Evolutionary conservation across 148 eudicot species (phyloP).

Genomic region (Mesembryanthemum crystallinum): DNA sequence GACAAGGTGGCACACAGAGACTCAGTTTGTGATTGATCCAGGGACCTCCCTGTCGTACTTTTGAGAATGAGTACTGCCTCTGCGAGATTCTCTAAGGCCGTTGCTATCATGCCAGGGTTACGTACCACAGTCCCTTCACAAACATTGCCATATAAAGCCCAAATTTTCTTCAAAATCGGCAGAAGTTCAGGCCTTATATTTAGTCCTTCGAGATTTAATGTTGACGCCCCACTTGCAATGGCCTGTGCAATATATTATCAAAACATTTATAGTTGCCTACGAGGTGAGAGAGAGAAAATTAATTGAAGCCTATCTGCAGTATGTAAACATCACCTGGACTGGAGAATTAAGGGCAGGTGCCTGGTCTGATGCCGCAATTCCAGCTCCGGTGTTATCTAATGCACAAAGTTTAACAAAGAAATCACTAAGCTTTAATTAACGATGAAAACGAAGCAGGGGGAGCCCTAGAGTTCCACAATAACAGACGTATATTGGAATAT

Average conservation of each 20-base stretch:
- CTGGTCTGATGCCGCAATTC: neutral
- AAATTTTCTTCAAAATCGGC: conserved; percentile 22
- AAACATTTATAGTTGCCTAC: no score
- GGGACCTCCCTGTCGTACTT: conserved; percentile 4
- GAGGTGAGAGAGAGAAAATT: neutral
- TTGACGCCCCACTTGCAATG: neutral
- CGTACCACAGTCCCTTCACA: neutral
- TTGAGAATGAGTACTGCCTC: conserved; percentile 1
- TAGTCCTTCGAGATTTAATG: conserved; percentile 10
- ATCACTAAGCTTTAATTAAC: neutral
- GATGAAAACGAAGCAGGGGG: neutral
- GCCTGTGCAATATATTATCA: conserved; percentile 6
- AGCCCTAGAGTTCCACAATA: neutral
- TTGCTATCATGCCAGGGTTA: neutral
- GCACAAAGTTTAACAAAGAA: neutral
- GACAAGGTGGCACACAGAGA: conserved; percentile 1
- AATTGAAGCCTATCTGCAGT: neutral
- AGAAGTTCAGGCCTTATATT: conserved; percentile 3
- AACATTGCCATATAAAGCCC: conserved; percentile 20
- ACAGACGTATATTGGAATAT: no score
- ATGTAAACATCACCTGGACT: neutral
- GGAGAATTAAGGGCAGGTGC: conserved; percentile 3
- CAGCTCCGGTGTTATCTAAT: neutral
- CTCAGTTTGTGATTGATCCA: conserved; percentile 18
- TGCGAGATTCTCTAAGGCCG: conserved; percentile 19